Conservation (phyloP, 2,329 filamentous ascomycete genomes). For the Corniculantispora saksenae region DNA sequence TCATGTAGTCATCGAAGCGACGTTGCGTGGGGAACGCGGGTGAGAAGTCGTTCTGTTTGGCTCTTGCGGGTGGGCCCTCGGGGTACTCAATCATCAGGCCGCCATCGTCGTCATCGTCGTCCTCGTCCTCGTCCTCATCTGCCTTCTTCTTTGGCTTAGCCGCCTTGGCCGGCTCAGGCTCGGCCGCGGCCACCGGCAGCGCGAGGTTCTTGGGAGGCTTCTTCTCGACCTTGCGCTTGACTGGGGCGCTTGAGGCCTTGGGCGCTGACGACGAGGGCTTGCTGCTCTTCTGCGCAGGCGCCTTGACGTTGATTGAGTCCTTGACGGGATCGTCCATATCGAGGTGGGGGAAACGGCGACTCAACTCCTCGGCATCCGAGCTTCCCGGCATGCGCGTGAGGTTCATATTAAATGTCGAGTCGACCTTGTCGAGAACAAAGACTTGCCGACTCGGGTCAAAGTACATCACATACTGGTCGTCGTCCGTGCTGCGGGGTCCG, state of each 20-base stretch:
- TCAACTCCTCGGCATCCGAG: conserved; percentile 62
- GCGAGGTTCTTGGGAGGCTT: conserved; percentile 36
- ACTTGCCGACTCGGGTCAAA: conserved; percentile 74
- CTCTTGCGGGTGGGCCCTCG: conserved; percentile 42
- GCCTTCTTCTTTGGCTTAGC: conserved; percentile 36
- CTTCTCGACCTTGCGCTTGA: conserved; percentile 23
- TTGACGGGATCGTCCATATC: conserved; percentile 35
- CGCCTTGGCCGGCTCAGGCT: not conserved
- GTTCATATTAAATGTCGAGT: conserved; percentile 87
- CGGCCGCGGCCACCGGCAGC: conserved; percentile 27
- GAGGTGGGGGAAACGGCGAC: conserved; percentile 68
- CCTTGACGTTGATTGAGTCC: conserved; percentile 20
- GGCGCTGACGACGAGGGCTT: not conserved
- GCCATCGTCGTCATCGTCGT: conserved; percentile 58
- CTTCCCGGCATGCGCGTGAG: conserved; percentile 69
- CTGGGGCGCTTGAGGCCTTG: conserved; percentile 26
- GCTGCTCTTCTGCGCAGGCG: not conserved
- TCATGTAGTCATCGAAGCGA: conserved; percentile 56
- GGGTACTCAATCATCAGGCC: conserved; percentile 63
- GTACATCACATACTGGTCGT: conserved; percentile 66
- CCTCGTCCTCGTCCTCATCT: conserved; percentile 53
- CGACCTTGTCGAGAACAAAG: conserved; percentile 79
- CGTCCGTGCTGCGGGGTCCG: conserved; percentile 57
- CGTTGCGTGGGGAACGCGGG: conserved; percentile 49
- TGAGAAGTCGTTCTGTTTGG: conserved; percentile 45